These are phyloP conservation scores for Sordariomycetes sp. DNA, from an alignment of 2,329 filamentous ascomycete genomes.

Conservation along the genomic window DNA sequence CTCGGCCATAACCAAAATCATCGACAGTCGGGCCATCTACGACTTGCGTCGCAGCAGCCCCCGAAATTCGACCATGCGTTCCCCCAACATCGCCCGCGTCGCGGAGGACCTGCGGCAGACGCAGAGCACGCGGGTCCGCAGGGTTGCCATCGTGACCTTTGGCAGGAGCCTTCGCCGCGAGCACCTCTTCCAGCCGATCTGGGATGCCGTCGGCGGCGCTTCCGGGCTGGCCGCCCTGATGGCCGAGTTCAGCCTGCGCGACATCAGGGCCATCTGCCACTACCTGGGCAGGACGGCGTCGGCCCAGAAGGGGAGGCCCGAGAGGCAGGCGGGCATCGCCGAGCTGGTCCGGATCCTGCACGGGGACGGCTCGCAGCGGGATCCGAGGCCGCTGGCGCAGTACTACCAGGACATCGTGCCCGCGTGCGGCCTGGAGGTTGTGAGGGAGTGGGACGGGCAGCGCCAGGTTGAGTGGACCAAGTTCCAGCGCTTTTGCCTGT, in stretches of 20 bases:
- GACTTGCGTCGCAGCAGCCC: neutral
- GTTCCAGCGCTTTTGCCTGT: neutral
- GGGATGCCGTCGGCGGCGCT: slow-evolving; percentile 13
- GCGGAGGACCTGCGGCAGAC: slow-evolving; percentile 8
- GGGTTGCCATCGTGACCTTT: slow-evolving; percentile 10
- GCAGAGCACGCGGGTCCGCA: slow-evolving; percentile 9
- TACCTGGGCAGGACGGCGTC: slow-evolving; percentile 12
- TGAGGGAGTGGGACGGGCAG: slow-evolving; percentile 11
- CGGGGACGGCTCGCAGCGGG: neutral
- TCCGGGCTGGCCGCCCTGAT: slow-evolving; percentile 12
- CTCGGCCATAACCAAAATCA: neutral
- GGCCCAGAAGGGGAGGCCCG: slow-evolving; percentile 9
- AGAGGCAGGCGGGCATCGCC: slow-evolving; percentile 11
- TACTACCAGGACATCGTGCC: slow-evolving; percentile 15
- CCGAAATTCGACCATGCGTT: neutral
- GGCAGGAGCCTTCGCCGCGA: slow-evolving; percentile 11
- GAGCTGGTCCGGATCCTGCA: slow-evolving; percentile 12
- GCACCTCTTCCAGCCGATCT: slow-evolving; percentile 11
- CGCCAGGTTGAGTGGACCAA: neutral
- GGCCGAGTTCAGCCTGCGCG: slow-evolving; percentile 14
- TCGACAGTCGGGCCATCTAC: neutral
- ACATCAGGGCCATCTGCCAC: slow-evolving; percentile 10
- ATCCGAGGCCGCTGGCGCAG: slow-evolving; percentile 10
- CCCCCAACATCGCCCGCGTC: neutral
- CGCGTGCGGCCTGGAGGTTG: slow-evolving; percentile 10